Evolutionary conservation across 2,329 filamentous ascomycete genomes (phyloP).

Genomic region (Xylaria sp.): DNA sequence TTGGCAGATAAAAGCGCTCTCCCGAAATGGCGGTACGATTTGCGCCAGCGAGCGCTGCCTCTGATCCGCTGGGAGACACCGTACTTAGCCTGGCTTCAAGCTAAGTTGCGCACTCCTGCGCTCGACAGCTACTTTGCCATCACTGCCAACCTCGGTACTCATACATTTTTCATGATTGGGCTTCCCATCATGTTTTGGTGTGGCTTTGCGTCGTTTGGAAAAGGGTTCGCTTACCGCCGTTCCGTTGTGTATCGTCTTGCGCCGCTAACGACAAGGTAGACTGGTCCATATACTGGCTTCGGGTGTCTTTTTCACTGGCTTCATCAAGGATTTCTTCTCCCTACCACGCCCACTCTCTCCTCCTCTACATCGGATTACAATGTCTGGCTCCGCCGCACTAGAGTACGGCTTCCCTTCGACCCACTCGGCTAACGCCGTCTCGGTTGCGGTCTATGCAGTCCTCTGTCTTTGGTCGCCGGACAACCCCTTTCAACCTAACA

Average conservation of each 20-base stretch:
- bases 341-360: conserved; percentile 90
- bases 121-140: conserved; percentile 97
- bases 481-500: conserved; percentile 63
- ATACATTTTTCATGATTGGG: conserved; percentile 98
- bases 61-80: conserved; percentile 94
- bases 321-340: conserved; percentile 92
- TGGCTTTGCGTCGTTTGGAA: conserved; percentile 81
- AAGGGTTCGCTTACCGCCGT: conserved; percentile 70
- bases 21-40: conserved; percentile 83
- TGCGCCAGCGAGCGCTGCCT: conserved; percentile 83
- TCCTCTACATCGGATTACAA: conserved; percentile 90
- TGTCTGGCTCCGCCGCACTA: conserved; percentile 92
- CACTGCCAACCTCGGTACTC: conserved; percentile 93
- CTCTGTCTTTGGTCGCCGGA: conserved; percentile 70
- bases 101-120: conserved; percentile 76
- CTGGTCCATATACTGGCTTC: conserved; percentile 77
- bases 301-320: conserved; percentile 87
- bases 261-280: conserved; percentile 44
- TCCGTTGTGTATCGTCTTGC: not conserved
- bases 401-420: conserved; percentile 98
- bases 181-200: conserved; percentile 97
- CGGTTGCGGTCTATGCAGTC: conserved; percentile 84
- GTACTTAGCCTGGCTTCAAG: conserved; percentile 86
- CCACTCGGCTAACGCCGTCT: conserved; percentile 95
- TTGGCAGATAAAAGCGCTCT: conserved; percentile 77